Conservation (phyloP, 169 alveolate species). For the Eimeria sp. region DNA sequence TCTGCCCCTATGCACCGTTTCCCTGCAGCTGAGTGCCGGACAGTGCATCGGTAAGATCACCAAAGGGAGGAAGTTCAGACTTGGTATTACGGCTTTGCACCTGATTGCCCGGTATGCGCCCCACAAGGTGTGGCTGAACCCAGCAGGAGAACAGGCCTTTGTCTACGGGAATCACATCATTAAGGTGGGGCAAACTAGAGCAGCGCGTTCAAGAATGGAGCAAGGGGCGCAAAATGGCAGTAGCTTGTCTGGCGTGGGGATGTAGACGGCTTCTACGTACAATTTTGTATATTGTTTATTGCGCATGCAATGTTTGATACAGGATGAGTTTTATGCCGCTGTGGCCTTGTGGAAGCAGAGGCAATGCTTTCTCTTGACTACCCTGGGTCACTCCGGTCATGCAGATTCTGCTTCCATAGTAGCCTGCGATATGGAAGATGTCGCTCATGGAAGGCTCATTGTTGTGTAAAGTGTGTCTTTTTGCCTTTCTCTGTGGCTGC, state of each 20-base stretch:
- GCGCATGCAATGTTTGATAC: not conserved
- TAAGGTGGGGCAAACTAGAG: constrained; percentile 84
- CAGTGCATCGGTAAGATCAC: constrained; percentile 97
- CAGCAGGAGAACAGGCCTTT: constrained; percentile 96
- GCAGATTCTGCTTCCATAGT: not conserved
- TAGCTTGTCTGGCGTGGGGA: not conserved
- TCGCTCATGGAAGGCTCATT: not conserved
- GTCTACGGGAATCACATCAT: constrained; percentile 97
- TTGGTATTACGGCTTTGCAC: constrained; percentile 95
- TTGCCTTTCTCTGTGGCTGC: not conserved
- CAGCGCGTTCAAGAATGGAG: not conserved
- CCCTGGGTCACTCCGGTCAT: not conserved
- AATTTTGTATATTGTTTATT: not conserved
- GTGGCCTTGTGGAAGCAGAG: not conserved
- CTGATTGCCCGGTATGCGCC: constrained; percentile 94
- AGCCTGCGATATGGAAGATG: not conserved
- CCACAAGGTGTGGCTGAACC: constrained; percentile 97
- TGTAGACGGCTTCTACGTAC: not conserved
- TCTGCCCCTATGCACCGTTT: not conserved
- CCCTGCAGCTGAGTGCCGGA: constrained; percentile 88
- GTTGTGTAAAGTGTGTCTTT: too few relatives aligned
- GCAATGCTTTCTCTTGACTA: not conserved
- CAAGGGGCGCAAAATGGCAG: not conserved
- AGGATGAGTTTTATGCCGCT: not conserved
- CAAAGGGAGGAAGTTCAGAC: constrained; percentile 94